Evolutionary conservation across 768 basidiomycete genomes (phyloP).

Genomic region (Termitomyces sp.): DNA sequence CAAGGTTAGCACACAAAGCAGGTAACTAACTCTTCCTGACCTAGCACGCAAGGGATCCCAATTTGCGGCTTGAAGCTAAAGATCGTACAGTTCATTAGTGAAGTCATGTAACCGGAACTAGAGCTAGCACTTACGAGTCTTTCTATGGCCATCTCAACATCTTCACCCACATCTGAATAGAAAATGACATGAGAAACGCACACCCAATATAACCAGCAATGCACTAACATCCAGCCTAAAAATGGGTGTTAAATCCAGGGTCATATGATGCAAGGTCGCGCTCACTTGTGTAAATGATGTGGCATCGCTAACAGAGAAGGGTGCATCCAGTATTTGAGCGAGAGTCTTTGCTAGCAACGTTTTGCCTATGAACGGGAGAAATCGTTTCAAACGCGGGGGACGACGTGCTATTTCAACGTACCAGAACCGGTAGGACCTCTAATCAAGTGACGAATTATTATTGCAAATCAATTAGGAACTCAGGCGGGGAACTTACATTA

Average conservation of each 20-base stretch:
- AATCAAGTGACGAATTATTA: background rate
- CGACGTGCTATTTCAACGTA: constrained; percentile 25
- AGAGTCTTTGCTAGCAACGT: constrained; percentile 88
- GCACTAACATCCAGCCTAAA: constrained; percentile 69
- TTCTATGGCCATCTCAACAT: constrained; percentile 90
- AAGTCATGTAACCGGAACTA: background rate
- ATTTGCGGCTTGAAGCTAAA: constrained; percentile 85
- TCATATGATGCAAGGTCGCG: background rate
- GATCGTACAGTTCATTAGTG: background rate
- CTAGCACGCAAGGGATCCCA: constrained; percentile 87
- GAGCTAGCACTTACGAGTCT: constrained; percentile 56
- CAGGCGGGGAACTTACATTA: constrained; percentile 57
- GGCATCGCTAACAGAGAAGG: constrained; percentile 92
- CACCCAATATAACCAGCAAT: background rate
- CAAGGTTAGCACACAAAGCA: constrained; percentile 3
- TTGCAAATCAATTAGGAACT: background rate
- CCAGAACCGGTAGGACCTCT: constrained; percentile 89
- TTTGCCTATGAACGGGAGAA: constrained; percentile 60
- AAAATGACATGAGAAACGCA: constrained; percentile 8
- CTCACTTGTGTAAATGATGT: constrained; percentile 88
- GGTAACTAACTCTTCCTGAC: constrained; percentile 33
- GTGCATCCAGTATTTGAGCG: constrained; percentile 89
- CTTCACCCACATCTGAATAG: constrained; percentile 84
- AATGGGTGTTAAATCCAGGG: background rate
- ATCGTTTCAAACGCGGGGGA: background rate